Evolutionary conservation across 2,329 filamentous ascomycete species (phyloP), one percentile per base, ranked within the genome.

Genomic region (Macrophomina pseudophaseolina): DNA sequence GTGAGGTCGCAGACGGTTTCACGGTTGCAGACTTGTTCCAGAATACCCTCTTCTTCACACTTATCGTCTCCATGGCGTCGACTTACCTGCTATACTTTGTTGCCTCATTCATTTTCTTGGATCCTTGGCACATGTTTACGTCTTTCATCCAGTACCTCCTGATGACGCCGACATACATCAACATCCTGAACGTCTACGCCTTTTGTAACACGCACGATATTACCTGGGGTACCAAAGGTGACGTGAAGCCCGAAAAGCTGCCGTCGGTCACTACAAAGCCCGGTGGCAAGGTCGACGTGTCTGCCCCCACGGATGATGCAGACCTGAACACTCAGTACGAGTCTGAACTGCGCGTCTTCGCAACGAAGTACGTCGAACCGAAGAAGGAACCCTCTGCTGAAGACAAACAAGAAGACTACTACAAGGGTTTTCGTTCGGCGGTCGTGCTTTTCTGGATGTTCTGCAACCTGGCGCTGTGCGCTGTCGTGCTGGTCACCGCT

Each of bases 81-180:
- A 99, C 95, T 0, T 99, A 95, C 76, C 86, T 96, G 69, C 89
- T 99, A 74, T 99, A 94, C 91, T 86, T 98, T 68, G 81, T 99
- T 60, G 91, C 93, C 0, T 97, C 93, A 8, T 85, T 99, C 71
- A 84, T 99, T 71, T 98, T 98, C 89, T 89, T 98, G 79, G 95
- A 99, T 78, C 95, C 95, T 4, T 99, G 95, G 94, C 95, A 99
- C 82, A 98, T 99, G 93, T 86, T 97, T 78, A 98, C 95, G n/a
- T 88, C 82, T 67, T 93, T 98, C 79, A 79, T 93, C 58, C 95
- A 98, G 86, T 99, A 99, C 79, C 89, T 98, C 72, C 87, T 98
- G 49, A 86, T 99, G 67, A 97, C 94, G 0, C 95, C 95, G 0
- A 97, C 94, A 0, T 99, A 97, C 81, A 96, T 96, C 83, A 99